Conservation (phyloP, 306 rosid species). For the cucumber (Cucumis sativus) region DNA sequence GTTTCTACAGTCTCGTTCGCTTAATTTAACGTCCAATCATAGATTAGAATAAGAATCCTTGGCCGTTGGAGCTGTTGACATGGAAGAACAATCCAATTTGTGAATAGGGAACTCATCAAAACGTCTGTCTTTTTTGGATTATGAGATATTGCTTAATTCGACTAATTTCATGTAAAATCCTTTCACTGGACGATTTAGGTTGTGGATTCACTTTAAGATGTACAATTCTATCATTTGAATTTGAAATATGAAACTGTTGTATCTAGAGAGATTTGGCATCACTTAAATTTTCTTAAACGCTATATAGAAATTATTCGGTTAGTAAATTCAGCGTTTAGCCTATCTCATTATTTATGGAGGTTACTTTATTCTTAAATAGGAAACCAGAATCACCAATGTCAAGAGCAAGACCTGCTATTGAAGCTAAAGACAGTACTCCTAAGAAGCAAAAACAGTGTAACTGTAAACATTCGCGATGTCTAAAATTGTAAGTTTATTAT, state of each 20-base stretch:
- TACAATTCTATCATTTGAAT: not conserved
- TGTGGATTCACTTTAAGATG: not conserved
- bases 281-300: not conserved
- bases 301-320: not conserved
- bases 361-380: slow-evolving; percentile 33
- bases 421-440: slow-evolving; percentile 57
- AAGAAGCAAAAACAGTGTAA: slow-evolving; percentile 84
- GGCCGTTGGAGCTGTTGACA: not conserved
- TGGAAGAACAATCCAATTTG: not conserved
- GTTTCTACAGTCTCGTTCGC: slow-evolving; percentile 15
- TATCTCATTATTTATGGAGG: slow-evolving; percentile 4
- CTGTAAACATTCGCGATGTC: slow-evolving; percentile 84
- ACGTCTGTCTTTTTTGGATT: not conserved
- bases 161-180: not conserved
- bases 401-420: slow-evolving; percentile 39
- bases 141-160: not conserved
- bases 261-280: not conserved
- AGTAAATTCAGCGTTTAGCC: not conserved
- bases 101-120: not conserved
- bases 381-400: slow-evolving; percentile 64
- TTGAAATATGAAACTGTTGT: not conserved
- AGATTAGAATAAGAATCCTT: slow-evolving; percentile 2
- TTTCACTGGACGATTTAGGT: not conserved
- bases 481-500: slow-evolving; percentile 63
- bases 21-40: not conserved